phyloP scores from a whole-genome alignment of 371 early-diverging fungal species.

The Mucor plumbeus region DNA sequence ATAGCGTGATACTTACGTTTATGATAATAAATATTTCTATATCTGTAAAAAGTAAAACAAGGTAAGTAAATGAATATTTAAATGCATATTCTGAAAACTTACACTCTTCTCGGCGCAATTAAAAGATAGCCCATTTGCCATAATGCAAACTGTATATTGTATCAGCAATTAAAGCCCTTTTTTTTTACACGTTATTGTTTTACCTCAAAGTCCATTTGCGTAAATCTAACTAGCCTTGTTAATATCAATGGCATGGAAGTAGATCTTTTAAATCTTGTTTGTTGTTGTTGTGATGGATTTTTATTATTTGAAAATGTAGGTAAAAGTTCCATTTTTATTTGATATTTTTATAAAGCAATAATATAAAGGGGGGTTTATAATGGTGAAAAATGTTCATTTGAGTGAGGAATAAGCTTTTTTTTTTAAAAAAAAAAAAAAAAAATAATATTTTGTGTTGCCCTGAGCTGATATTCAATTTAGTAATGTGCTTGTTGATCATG shows the following conservation, averaged over 20 bases:
- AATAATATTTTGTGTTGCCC: not conserved
- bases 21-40: slow-evolving; percentile 90
- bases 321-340: slow-evolving; percentile 18
- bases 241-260: slow-evolving; percentile 33
- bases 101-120: slow-evolving; percentile 88
- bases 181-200: not conserved
- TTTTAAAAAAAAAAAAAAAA: not conserved
- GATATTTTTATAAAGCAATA: not conserved
- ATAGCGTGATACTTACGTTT: slow-evolving; percentile 61
- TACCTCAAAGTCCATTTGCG: slow-evolving; percentile 79
- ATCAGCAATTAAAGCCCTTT: not conserved
- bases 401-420: slow-evolving; percentile 1
- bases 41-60: slow-evolving; percentile 78
- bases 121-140: slow-evolving; percentile 93
- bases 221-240: slow-evolving; percentile 70
- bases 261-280: slow-evolving; percentile 15
- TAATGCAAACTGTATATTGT: slow-evolving; percentile 69
- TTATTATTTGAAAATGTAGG: slow-evolving; percentile 14
- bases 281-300: not conserved
- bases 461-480: slow-evolving; percentile 11
- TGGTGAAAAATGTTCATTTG: not conserved
- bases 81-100: slow-evolving; percentile 34
- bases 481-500: not conserved
- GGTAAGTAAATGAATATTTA: slow-evolving; percentile 14
- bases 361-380: not conserved